Evolutionary conservation across 352 stramenopile genomes (phyloP), one percentile per base, ranked within the genome.

Genomic region (Saprolegnia diclina): DNA sequence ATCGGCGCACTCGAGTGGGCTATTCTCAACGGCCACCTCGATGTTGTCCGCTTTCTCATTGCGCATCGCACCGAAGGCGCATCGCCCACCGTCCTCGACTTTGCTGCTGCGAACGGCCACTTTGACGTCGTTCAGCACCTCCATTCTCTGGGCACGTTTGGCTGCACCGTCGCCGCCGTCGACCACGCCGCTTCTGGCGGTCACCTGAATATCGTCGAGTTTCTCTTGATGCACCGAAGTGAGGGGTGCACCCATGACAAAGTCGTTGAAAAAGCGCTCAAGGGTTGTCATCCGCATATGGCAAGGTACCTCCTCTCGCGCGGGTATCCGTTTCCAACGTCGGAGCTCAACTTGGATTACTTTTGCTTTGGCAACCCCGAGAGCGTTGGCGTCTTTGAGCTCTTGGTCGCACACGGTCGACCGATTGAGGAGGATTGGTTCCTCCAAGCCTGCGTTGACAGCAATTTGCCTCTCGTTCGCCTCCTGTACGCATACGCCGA

Each of bases 1-100:
- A 35, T 5, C 10, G 73, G 76, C 16, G 77, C 76, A 11, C 76
- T 83, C 54, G 65, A 74, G 26, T 72, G 73, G 44, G 77, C 79
- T 14, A 76, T 74, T 0, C 64, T 71, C 50, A 72, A 78, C 22
- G 76, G 76, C 4, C 76, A 83, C 59, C 48, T 85, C 0, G 71
- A 80, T 11, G 53, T 76, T 1, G 21, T 74, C 6, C 21, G 45
- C 19, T 77, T 72, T 65, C 48, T 79, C 9, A 32, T 73, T 64
- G 38, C 59, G 24, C 62, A 72, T 57, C 71, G 73, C 72, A 19
- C 62, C 68, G 18, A 70, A 52, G 5, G 75, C 22, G 69, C 55
- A 14, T 78, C 67, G 44, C 64, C 32, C n/a, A 59, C 29, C 52
- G 76, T 54, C 40, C 71, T 76, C 26, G 65, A 76, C 48, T 55